Evolutionary conservation across 768 basidiomycete genomes (phyloP), one percentile per base, ranked within the genome.

Genomic region (Pisolithus microcarpus): DNA sequence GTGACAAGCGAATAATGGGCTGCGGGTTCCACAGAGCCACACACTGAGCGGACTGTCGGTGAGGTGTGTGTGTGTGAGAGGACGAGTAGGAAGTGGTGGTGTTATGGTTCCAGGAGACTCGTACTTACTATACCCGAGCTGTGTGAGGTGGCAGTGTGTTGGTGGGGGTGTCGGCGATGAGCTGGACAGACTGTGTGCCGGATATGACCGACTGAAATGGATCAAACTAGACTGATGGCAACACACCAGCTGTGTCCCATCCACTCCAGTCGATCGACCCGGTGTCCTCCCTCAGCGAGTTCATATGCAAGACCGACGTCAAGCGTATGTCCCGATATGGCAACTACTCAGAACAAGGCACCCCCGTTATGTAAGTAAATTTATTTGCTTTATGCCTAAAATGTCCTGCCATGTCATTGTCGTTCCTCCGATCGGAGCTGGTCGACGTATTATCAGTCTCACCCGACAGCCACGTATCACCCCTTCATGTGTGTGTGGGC

Each of bases 261-360:
- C 21, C 21, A 23, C 21, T 23, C 21, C 21, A 23, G 21, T 21
- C 16, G 23, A 24, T n/a, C 31, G 24, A 43, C 21, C 21, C 40
- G 31, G n/a, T 19, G 39, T 31, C n/a, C 49, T 21, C 34, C 23
- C 30, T 31, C 10, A 7, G 30, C 30, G 34, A 34, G 11, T 13
- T 34, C 34, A 34, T 26, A 26, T 26, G 26, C 34, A 13, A 23
- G 34, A 15, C 34, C 34, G 3, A 34, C 34, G 34, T 34, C 13
- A 34, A 34, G 31, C 11, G 10, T 15, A 15, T 34, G 31, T 34
- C 34, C 34, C 11, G 34, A 5, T 34, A 34, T 34, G 34, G 34
- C 11, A 34, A 34, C 9, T 15, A 4, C 18, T 11, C 21, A 43
- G 38, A 54, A 62, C 60, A 60, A 60, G 40, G 61, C 55, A 16